phyloP scores from a whole-genome alignment of 1,284 basidiomycete species.

The Pascua guehoae region DNA sequence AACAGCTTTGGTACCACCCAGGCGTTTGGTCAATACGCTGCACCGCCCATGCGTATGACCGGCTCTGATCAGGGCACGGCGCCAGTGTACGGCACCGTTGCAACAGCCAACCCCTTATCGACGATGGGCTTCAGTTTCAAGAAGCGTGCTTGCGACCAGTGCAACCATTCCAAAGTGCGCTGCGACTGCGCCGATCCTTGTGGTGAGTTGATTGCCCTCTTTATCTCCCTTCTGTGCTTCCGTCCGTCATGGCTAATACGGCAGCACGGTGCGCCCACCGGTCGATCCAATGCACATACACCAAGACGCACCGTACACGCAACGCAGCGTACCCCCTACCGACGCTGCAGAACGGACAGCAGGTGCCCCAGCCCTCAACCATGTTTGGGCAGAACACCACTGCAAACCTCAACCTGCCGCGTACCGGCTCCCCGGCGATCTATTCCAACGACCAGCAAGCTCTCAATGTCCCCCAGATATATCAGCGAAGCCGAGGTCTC shows the following conservation, averaged over 20 bases:
- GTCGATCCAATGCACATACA: conserved; percentile 72
- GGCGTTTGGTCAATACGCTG: conserved; percentile 7
- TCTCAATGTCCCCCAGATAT: no score
- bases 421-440: no score
- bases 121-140: conserved; percentile 24
- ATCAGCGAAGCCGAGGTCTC: no score
- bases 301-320: conserved; percentile 58
- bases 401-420: no score
- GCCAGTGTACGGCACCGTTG: conserved; percentile 46
- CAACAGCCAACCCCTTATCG: conserved; percentile 2
- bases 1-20: no score
- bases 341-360: background rate
- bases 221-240: background rate
- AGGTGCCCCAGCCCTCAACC: no score
- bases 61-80: conserved; percentile 23
- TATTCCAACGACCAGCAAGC: no score
- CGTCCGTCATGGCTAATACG: conserved; percentile 9
- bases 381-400: no score
- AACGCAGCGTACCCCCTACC: conserved; percentile 22
- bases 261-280: conserved; percentile 72
- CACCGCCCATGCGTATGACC: conserved; percentile 21
- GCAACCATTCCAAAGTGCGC: conserved; percentile 71
- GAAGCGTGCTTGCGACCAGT: conserved; percentile 67
- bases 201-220: conserved; percentile 46
- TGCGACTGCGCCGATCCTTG: conserved; percentile 80